phyloP scores from a whole-genome alignment of 2,329 filamentous ascomycete genomes.

The Ramularia endophylla region DNA sequence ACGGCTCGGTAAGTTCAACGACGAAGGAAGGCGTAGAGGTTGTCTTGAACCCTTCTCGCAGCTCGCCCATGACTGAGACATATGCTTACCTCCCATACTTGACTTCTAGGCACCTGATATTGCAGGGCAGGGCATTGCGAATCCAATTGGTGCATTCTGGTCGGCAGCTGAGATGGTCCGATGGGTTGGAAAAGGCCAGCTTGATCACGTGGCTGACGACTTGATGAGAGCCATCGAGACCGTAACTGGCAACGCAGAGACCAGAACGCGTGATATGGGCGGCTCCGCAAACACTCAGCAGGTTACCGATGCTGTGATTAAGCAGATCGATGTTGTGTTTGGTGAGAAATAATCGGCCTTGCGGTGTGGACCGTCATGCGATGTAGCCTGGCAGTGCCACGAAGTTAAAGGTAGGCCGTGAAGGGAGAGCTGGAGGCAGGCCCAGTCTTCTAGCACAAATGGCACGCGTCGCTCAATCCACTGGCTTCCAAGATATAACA shows the following conservation, averaged over 20 bases:
- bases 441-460: too few relatives aligned
- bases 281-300: constrained; percentile 52
- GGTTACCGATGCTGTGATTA: constrained; percentile 53
- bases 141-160: constrained; percentile 63
- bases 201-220: constrained; percentile 50
- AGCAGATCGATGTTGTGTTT: constrained; percentile 44
- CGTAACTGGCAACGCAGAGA: constrained; percentile 47
- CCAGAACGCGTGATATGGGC: constrained; percentile 56
- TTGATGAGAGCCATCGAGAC: constrained; percentile 57
- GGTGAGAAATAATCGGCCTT: constrained; percentile 24
- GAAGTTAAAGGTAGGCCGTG: background rate
- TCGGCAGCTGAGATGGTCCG: constrained; percentile 62
- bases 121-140: constrained; percentile 56
- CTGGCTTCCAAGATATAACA: too few relatives aligned
- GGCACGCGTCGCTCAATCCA: too few relatives aligned
- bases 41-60: too few relatives aligned
- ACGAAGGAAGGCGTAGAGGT: too few relatives aligned
- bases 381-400: too few relatives aligned
- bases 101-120: too few relatives aligned
- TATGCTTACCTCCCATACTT: too few relatives aligned
- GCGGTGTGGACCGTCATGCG: too few relatives aligned
- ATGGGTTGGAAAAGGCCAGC: constrained; percentile 49
- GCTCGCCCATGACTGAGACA: too few relatives aligned
- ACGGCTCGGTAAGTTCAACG: constrained; percentile 25
- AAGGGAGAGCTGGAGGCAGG: background rate